Evolutionary conservation across 2,329 filamentous ascomycete genomes (phyloP).

Genomic region (Nemania bipapillata): DNA sequence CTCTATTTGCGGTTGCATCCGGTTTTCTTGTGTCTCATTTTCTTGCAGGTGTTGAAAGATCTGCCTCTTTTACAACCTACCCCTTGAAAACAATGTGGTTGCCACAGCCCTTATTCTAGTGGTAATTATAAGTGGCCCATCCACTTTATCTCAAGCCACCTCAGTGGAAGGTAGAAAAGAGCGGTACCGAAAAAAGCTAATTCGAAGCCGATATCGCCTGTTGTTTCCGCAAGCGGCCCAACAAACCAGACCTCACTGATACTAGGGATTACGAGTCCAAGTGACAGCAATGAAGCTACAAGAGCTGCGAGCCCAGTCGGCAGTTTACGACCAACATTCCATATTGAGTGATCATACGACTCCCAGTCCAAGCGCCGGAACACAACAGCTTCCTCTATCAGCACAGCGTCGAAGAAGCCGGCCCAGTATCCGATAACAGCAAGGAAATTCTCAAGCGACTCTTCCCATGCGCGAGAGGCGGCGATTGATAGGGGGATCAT

Average conservation of each 20-base stretch:
- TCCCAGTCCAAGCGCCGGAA: slow-evolving; percentile 60
- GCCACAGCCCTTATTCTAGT: neutral
- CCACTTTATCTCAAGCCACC: slow-evolving; percentile 58
- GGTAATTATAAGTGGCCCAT: slow-evolving; percentile 47
- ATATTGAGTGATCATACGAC: slow-evolving; percentile 60
- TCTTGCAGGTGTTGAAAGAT: neutral
- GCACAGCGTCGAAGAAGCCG: slow-evolving; percentile 56
- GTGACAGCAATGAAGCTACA: slow-evolving; percentile 58
- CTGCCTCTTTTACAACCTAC: neutral
- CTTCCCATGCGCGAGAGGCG: slow-evolving; percentile 55
- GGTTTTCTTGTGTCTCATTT: neutral
- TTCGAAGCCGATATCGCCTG: slow-evolving; percentile 61
- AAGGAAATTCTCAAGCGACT: slow-evolving; percentile 59
- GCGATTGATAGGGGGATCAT: slow-evolving; percentile 57
- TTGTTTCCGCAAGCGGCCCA: slow-evolving; percentile 56
- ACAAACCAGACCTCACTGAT: slow-evolving; percentile 59
- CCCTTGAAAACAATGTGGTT: neutral
- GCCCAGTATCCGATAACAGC: slow-evolving; percentile 60
- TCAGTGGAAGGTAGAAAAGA: slow-evolving; percentile 60
- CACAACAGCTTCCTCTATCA: slow-evolving; percentile 60
- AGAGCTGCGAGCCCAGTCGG: slow-evolving; percentile 62
- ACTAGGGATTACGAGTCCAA: slow-evolving; percentile 58
- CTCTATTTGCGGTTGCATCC: neutral
- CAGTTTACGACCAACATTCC: slow-evolving; percentile 59
- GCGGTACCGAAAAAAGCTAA: slow-evolving; percentile 58